Evolutionary conservation across 345 rosid genomes (phyloP), one percentile per base, ranked within the genome.

Genomic region (Hibiscus syriacus): DNA sequence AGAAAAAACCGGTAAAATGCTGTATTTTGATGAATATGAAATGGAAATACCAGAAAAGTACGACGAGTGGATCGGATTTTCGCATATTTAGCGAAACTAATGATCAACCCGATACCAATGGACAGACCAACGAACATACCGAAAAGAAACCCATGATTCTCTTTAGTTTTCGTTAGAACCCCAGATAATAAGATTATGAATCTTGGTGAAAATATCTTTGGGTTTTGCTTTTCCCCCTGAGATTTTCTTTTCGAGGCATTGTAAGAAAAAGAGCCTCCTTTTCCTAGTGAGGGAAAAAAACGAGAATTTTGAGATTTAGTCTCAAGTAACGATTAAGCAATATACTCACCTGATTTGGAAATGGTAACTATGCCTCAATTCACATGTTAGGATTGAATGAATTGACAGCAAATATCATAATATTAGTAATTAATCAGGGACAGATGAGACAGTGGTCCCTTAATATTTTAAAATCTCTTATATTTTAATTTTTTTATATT

Each of bases 41-140:
- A 61, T 14, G 61, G 32, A 55, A 39, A 53, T 72, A 90, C 97
- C 77, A 90, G 68, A 69, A 80, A 64, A 50, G 84, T 62, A 2
- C 97, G 93, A 57, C 72, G 65, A 57, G 66, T 77, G 80, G 88
- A 82, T 80, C 97, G 78, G 43, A 79, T 73, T 66, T 70, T 78
- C 75, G 82, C 87, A n/a, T 68, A 87, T 4, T 82, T 80, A 8
- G 90, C 90, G 69, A 87, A 90, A 14, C 80, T 80, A 1, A 83
- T 78, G 54, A 90, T 76, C 76, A 90, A 59, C 6, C 85, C 86
- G 8, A 87, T 56, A 3, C 93, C 88, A 26, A 86, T 72, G 65
- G 63, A 68, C 49, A 90, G 29, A 46, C 97, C 97, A 27, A 79
- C 8, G 50, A 86, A 68, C 70, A 83, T 41, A 4, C 90, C 86